Percentiles rank a stretch among this genome's conserved stretches.
Evolutionary conservation across 1,139 yeast species (phyloP).

Genomic region (Saccharomyces hybrid): DNA sequence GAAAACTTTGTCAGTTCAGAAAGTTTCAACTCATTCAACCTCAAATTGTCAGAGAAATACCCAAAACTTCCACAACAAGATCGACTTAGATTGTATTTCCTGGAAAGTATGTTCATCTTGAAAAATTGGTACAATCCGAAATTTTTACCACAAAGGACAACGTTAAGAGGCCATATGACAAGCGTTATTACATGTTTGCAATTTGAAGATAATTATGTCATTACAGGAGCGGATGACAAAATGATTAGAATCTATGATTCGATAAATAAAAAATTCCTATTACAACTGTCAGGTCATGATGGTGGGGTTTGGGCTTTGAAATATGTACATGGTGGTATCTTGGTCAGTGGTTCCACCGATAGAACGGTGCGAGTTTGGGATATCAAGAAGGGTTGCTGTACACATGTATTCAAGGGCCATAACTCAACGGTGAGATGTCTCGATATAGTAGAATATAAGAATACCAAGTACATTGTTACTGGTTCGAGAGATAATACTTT

Average conservation of each 20-base stretch:
- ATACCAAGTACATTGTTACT: conserved; percentile 60
- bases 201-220: conserved; percentile 83
- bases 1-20: conserved; percentile 45
- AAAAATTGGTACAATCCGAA: conserved; percentile 78
- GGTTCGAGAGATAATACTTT: conserved; percentile 90
- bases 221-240: conserved; percentile 89
- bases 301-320: conserved; percentile 99
- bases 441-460: conserved; percentile 65
- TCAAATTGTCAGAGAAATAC: background rate
- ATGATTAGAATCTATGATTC: conserved; percentile 78
- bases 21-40: conserved; percentile 13
- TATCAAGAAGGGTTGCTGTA: conserved; percentile 39
- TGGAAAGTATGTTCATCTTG: conserved; percentile 32
- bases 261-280: conserved; percentile 58
- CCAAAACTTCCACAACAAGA: conserved; percentile 2
- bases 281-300: conserved; percentile 77
- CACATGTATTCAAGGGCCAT: conserved; percentile 85
- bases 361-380: conserved; percentile 91
- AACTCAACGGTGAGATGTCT: conserved; percentile 88
- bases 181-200: conserved; percentile 91
- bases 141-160: conserved; percentile 60
- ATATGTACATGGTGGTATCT: conserved; percentile 46
- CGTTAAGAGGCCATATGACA: conserved; percentile 67
- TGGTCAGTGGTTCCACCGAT: conserved; percentile 90
- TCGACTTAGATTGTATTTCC: conserved; percentile 2